phyloP scores from a whole-genome alignment of 1,284 basidiomycete species.

The Ustilago cynodontis region DNA sequence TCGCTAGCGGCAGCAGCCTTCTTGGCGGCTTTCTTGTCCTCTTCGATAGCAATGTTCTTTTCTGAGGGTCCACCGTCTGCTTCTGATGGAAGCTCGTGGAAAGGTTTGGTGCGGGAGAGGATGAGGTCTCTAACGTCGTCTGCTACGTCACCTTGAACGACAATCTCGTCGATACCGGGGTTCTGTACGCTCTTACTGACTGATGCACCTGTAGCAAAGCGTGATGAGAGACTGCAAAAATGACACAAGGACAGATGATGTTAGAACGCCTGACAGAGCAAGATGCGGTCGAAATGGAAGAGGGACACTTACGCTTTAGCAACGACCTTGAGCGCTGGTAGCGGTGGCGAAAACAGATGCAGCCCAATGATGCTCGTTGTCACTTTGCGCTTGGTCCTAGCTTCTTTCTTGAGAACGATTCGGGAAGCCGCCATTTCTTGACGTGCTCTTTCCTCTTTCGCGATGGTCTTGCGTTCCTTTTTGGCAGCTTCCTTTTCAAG shows the following conservation, averaged over 20 bases:
- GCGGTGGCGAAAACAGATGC: slow-evolving; percentile 66
- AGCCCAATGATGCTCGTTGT: slow-evolving; percentile 65
- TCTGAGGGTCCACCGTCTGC: slow-evolving; percentile 57
- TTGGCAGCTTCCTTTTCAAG: slow-evolving; percentile 66
- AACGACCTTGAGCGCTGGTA: slow-evolving; percentile 66
- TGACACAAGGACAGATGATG: neutral
- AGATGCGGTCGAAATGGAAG: neutral
- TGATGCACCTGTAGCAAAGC: slow-evolving; percentile 68
- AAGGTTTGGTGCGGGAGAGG: slow-evolving; percentile 61
- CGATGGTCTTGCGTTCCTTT: slow-evolving; percentile 68
- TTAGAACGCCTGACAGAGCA: neutral
- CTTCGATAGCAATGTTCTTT: slow-evolving; percentile 65
- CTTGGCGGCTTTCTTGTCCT: slow-evolving; percentile 62
- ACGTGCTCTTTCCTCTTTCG: slow-evolving; percentile 65
- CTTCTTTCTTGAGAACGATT: slow-evolving; percentile 63
- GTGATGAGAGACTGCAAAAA: slow-evolving; percentile 55
- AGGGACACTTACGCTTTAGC: slow-evolving; percentile 62
- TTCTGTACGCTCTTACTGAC: slow-evolving; percentile 65
- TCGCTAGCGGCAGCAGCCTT: slow-evolving; percentile 44
- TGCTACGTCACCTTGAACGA: slow-evolving; percentile 68
- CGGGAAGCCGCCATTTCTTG: slow-evolving; percentile 59
- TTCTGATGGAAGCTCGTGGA: slow-evolving; percentile 64
- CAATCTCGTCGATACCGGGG: slow-evolving; percentile 67
- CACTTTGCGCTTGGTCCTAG: slow-evolving; percentile 68
- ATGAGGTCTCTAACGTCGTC: slow-evolving; percentile 64